Conservation (phyloP, 805 yeast genomes). For the Lachancea thermotolerans region DNA sequence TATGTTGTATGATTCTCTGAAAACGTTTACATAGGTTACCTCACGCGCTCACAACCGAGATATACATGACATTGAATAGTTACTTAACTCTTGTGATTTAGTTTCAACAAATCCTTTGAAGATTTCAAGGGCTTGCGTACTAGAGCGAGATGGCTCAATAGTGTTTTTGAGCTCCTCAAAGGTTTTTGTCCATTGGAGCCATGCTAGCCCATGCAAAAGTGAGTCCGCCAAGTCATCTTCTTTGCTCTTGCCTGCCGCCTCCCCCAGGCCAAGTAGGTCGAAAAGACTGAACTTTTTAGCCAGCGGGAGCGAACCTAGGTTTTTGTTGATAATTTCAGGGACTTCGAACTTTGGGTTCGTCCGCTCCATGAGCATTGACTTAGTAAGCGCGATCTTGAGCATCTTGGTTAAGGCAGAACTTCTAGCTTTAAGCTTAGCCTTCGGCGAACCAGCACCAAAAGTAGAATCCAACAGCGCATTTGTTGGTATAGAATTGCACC, state of each 20-base stretch:
- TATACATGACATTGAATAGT: constrained; percentile 1
- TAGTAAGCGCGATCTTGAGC: constrained; percentile 6
- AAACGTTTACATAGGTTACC: neutral
- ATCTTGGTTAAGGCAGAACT: constrained; percentile 7
- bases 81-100: neutral
- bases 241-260: constrained; percentile 40
- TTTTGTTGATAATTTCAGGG: neutral
- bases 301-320: neutral
- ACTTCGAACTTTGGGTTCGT: neutral
- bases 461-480: neutral
- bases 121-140: neutral
- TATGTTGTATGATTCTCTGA: constrained; percentile 3
- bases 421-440: constrained; percentile 1
- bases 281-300: constrained; percentile 30
- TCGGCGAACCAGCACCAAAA: constrained; percentile 1
- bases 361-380: constrained; percentile 1
- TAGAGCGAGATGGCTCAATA: neutral
- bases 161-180: constrained; percentile 9
- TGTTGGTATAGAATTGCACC: constrained; percentile 16
- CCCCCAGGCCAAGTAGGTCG: constrained; percentile 71
- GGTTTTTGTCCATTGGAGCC: constrained; percentile 36
- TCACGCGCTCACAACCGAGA: neutral
- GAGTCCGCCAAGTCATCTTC: constrained; percentile 64
- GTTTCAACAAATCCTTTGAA: constrained; percentile 2
- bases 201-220: constrained; percentile 52